Conservation (phyloP, 768 basidiomycete species). For the Trametes punicea region DNA sequence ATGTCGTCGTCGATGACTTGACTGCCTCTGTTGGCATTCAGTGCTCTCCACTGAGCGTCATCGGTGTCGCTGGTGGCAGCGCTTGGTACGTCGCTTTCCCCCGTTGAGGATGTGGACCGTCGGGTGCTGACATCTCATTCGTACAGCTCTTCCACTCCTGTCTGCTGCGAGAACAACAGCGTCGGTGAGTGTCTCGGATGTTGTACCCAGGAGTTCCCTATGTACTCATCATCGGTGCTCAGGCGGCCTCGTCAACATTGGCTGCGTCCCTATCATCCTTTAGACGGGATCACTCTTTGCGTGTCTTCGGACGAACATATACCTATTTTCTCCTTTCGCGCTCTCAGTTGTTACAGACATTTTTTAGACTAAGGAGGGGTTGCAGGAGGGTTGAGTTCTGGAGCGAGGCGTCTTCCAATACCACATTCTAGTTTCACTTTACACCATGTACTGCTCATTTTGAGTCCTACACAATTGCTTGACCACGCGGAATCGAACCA, state of each 20-base stretch:
- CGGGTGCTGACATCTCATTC: not conserved
- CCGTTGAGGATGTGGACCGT: not conserved
- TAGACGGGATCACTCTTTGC: not conserved
- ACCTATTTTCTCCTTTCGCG: not conserved
- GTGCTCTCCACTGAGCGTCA: slow-evolving; percentile 21
- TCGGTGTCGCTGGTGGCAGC: slow-evolving; percentile 4
- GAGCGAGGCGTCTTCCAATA: too few species aligned
- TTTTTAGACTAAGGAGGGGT: too few species aligned
- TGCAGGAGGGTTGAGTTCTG: too few species aligned
- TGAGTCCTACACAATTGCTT: too few species aligned
- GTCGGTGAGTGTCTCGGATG: not conserved
- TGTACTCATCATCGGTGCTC: not conserved
- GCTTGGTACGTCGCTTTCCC: slow-evolving; percentile 1
- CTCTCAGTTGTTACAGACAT: not conserved
- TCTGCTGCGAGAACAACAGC: slow-evolving; percentile 17
- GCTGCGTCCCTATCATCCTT: slow-evolving; percentile 14
- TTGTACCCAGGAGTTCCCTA: too few species aligned
- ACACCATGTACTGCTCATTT: too few species aligned
- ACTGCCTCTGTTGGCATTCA: slow-evolving; percentile 18
- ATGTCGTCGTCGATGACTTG: slow-evolving; percentile 19
- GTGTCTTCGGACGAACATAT: not conserved
- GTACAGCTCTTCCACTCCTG: slow-evolving; percentile 2
- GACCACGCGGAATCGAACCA: too few species aligned
- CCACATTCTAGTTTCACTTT: too few species aligned
- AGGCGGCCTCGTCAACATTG: slow-evolving; percentile 17